Base-by-base conservation (phyloP, 768 basidiomycete genomes). In the Russula dissimulans region DNA sequence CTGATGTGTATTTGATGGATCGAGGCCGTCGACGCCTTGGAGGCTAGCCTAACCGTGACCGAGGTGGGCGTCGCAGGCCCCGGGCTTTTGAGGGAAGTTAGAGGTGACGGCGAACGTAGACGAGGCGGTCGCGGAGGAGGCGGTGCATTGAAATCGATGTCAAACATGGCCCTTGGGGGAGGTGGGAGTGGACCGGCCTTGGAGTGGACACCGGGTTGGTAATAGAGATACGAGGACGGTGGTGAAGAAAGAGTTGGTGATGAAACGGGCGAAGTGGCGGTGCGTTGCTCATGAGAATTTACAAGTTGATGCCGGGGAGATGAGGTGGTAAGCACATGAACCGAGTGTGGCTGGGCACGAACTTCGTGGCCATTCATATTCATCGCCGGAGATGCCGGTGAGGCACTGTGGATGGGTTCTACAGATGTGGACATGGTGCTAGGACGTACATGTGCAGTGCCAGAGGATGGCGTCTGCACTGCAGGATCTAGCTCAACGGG, bases 111-210 rank as follows among this genome's bases (percentile, higher is more conserved):
- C 12, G 84, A 83, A 65, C 81, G 77, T 5, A 84, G 74, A 44
- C 86, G 82, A 5, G 83, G 81, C 38, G 84, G 84, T 42, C 82
- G 81, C 60, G 85, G 84, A 3, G 77, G 73, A 26, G 84, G 82
- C 11, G 80, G 76, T 9, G 78, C 73, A 51, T 69, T 75, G 12
- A 74, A 73, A 6, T 74, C 76, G 59, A 66, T 64, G 14, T 73
- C 74, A 56, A 83, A 78, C 57, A 76, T 70, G 18, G 83, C 78
- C 59, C 83, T 76, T 3, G 87, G 86, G 9, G 86, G 87, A 36
- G 82, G 81, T 32, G 88, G 87, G 60, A 87, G 76, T 49, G 88
- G 87, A 4, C 86, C 85, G 44, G 87, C 87, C 26, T 79, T 87
- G 7, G 86, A 77, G 71, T 90, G 85, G 2, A 85, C 66, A 51